Conservation (phyloP, 805 yeast genomes). For the Zygotorulaspora danielsina region DNA sequence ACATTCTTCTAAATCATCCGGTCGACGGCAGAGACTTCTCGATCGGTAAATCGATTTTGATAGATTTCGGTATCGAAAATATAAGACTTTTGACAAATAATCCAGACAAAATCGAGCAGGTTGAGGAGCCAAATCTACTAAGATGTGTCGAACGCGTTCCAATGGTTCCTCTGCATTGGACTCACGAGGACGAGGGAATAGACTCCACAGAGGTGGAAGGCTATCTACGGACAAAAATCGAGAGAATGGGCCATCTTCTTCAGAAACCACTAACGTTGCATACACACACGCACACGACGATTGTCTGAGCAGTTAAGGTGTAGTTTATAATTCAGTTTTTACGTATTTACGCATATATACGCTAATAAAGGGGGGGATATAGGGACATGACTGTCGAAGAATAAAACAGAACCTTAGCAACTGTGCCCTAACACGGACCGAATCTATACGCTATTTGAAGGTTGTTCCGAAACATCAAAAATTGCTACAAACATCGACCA, state of each 20-base stretch:
- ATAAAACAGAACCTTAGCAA: too few species aligned
- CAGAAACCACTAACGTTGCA: slow-evolving; percentile 42
- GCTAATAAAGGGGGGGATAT: too few species aligned
- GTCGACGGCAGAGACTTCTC: slow-evolving; percentile 96
- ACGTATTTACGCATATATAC: too few species aligned
- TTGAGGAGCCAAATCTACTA: slow-evolving; percentile 77
- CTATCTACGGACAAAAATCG: slow-evolving; percentile 87
- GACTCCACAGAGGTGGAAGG: slow-evolving; percentile 85
- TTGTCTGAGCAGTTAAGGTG: neutral
- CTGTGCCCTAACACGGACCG: too few species aligned
- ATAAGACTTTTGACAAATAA: slow-evolving; percentile 85
- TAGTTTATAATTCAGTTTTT: too few species aligned
- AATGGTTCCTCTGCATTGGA: slow-evolving; percentile 96
- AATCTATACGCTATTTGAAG: neutral
- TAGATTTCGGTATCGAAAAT: slow-evolving; percentile 71
- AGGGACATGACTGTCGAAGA: too few species aligned
- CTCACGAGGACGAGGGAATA: slow-evolving; percentile 55
- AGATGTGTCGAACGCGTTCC: slow-evolving; percentile 86
- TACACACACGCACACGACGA: slow-evolving; percentile 14
- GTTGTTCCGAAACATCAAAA: neutral
- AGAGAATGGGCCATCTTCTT: slow-evolving; percentile 93
- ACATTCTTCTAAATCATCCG: slow-evolving; percentile 86
- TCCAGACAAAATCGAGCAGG: slow-evolving; percentile 93
- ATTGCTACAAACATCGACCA: neutral
- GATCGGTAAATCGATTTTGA: slow-evolving; percentile 85